Evolutionary conservation across 2,329 filamentous ascomycete species (phyloP).

Genomic region (Ophiostoma pallidulum): DNA sequence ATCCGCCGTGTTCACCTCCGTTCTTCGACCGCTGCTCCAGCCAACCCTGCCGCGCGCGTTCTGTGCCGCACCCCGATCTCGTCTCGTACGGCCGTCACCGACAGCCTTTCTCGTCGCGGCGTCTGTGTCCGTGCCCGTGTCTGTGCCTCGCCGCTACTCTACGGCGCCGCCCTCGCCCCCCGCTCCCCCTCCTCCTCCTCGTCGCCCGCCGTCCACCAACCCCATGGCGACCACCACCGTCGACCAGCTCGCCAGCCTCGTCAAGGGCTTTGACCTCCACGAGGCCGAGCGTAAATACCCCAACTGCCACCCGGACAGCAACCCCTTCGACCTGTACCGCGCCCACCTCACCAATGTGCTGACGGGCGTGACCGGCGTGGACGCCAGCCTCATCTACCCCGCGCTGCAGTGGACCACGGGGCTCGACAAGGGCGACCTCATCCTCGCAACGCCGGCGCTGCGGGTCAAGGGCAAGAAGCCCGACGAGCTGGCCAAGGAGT

Average conservation of each 20-base stretch:
- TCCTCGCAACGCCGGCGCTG: constrained; percentile 70
- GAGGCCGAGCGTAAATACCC: constrained; percentile 36
- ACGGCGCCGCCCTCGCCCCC: background rate
- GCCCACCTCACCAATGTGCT: constrained; percentile 64
- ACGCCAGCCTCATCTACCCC: constrained; percentile 61
- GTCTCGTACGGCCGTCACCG: background rate
- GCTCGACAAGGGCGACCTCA: constrained; percentile 74
- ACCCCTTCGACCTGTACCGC: constrained; percentile 72
- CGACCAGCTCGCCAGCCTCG: constrained; percentile 26
- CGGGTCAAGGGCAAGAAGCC: constrained; percentile 64
- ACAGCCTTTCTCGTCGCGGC: no score
- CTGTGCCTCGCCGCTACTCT: no score
- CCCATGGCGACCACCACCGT: constrained; percentile 16
- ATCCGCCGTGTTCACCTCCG: constrained; percentile 4
- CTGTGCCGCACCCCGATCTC: background rate
- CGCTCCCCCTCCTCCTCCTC: background rate
- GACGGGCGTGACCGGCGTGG: constrained; percentile 59
- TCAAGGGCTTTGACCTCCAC: constrained; percentile 28
- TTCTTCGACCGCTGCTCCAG: background rate
- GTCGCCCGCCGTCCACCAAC: background rate
- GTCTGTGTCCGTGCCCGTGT: no score
- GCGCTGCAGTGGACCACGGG: constrained; percentile 69
- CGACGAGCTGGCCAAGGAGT: constrained; percentile 50
- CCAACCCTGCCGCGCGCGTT: background rate
- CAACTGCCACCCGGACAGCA: constrained; percentile 55